Percentiles rank a stretch among this genome's conserved stretches.
Conservation (phyloP, 768 basidiomycete genomes). For the Sporobolomyces roseus region DNA sequence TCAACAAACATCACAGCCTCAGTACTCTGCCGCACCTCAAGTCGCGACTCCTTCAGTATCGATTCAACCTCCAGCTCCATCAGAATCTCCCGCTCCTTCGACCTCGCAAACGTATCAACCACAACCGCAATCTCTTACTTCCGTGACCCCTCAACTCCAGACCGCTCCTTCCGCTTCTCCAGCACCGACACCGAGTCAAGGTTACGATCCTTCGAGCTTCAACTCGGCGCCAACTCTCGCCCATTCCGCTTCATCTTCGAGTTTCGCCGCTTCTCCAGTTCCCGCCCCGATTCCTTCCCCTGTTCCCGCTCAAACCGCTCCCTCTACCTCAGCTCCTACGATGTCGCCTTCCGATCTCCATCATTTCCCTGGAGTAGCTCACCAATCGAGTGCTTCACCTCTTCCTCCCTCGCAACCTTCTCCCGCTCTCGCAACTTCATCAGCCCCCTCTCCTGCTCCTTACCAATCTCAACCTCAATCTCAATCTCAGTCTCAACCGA, state of each 20-base stretch:
- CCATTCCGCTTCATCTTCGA: neutral
- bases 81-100: neutral
- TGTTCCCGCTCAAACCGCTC: neutral
- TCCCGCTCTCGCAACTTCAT: neutral
- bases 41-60: neutral
- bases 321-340: conserved; percentile 12
- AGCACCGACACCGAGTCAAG: conserved; percentile 10
- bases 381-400: conserved; percentile 1
- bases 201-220: conserved; percentile 8
- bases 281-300: conserved; percentile 10
- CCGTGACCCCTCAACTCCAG: neutral
- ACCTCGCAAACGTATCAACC: neutral
- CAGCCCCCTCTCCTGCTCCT: neutral
- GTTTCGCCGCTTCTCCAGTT: neutral
- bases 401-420: neutral
- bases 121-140: neutral
- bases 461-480: neutral
- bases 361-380: neutral
- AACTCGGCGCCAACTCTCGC: conserved; percentile 12
- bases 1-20: too few relatives aligned
- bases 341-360: conserved; percentile 35
- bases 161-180: conserved; percentile 10
- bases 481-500: neutral
- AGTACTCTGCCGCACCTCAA: too few relatives aligned
- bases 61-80: neutral